phyloP scores from a whole-genome alignment of 192 early-diverging fungal species.

The Coemansia aciculifera region DNA sequence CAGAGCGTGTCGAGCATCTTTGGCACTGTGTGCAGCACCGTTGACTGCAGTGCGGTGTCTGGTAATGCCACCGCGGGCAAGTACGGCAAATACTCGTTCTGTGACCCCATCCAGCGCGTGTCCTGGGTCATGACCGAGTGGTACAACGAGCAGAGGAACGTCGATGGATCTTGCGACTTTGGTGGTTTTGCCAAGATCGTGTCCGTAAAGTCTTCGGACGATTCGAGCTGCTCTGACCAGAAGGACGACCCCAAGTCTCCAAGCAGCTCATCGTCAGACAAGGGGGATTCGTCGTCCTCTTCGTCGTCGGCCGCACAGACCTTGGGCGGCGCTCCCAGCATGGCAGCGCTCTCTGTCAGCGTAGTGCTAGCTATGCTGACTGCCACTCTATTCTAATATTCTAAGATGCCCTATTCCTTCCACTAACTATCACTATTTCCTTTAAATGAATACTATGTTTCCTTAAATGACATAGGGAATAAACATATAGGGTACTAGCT shows the following conservation, averaged over 20 bases:
- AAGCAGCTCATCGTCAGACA: not conserved
- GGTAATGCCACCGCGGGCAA: conserved; percentile 30
- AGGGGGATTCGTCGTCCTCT: not conserved
- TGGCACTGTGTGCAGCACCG: conserved; percentile 40
- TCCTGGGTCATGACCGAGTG: conserved; percentile 56
- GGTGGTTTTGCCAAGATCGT: conserved; percentile 40
- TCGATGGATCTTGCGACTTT: conserved; percentile 54
- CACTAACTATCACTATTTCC: not conserved
- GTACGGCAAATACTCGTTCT: conserved; percentile 55
- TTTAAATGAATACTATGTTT: not conserved
- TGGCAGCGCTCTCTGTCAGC: conserved; percentile 2
- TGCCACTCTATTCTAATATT: conserved; percentile 19
- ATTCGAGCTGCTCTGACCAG: conserved; percentile 44
- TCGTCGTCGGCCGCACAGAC: conserved; percentile 1
- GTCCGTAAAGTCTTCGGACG: conserved; percentile 24
- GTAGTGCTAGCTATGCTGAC: conserved; percentile 9
- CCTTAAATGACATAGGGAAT: conserved; percentile 72
- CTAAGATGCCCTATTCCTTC: no score
- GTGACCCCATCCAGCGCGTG: conserved; percentile 44
- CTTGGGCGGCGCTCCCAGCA: conserved; percentile 4
- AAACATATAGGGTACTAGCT: conserved; percentile 78
- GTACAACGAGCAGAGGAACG: conserved; percentile 38
- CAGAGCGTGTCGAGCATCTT: conserved; percentile 33
- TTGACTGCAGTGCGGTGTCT: conserved; percentile 41
- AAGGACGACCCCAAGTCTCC: conserved; percentile 15